Conservation (phyloP, 257 asterid genomes). For the Solanum clarkiae region DNA sequence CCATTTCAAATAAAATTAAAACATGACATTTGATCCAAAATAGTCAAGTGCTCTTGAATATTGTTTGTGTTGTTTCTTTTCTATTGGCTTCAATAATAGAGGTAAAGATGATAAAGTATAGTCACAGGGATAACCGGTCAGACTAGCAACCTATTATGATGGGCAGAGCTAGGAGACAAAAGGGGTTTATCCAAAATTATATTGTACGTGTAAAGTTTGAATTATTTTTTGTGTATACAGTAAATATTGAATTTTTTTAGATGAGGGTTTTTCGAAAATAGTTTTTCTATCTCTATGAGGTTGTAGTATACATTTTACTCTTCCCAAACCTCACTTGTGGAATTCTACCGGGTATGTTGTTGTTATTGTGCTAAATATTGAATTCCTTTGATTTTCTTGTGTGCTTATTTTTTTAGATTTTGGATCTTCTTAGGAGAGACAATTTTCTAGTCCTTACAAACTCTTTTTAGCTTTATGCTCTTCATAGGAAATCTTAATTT, state of each 20-base stretch:
- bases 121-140: not conserved
- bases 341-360: too few relatives aligned
- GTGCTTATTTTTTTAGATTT: not conserved
- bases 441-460: too few relatives aligned
- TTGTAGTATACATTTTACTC: too few relatives aligned
- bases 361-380: too few relatives aligned
- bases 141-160: not conserved
- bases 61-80: not conserved
- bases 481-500: not conserved
- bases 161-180: not conserved
- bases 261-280: too few relatives aligned
- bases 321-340: too few relatives aligned
- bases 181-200: not conserved
- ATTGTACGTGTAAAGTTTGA: not conserved
- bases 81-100: not conserved
- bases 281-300: too few relatives aligned
- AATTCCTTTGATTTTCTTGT: too few relatives aligned
- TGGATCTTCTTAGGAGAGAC: not conserved
- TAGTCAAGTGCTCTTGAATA: not conserved
- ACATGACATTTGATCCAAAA: not conserved
- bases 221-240: not conserved
- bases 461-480: not conserved
- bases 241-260: not conserved
- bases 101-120: not conserved
- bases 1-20: not conserved